Base-by-base conservation (phyloP, 495 filamentous ascomycete species). In the Penicillium pulvis region DNA sequence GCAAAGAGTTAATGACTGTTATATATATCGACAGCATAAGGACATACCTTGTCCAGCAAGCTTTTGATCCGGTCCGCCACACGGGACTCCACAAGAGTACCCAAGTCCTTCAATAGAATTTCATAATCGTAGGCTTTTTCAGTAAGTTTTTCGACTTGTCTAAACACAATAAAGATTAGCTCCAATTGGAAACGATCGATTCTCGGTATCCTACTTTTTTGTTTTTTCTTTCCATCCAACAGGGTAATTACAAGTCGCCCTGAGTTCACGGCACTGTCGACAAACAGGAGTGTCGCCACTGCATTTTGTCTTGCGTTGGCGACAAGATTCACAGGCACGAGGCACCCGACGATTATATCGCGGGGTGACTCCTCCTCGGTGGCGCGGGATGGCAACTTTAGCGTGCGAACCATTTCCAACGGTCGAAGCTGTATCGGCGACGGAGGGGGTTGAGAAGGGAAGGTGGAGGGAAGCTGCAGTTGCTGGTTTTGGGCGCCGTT, bases 311-410 rank as follows among this genome's bases (percentile, higher is more conserved):
- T 87, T 87, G 41, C 88, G 78, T 60, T 87, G 82, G 45, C 88
- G 73, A 72, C 88, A 91, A 10, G 87, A 86, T 81, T 88, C 88
- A 63, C 88, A 91, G 10, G 88, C 88, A 50, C 80, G 70, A 16
- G 75, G 75, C 14, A 82, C 79, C 12, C 79, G 75, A 12, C 71
- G 76, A 55, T 63, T 74, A 59, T 73, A 73, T n/a, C 74, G 74
- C 46, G 68, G 70, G 20, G 69, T 61, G 41, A 62, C 55, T n/a
- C 53, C 58, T 10, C 65, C 53, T 16, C 71, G 71, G 44, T 71
- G 66, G 47, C 79, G 75, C 46, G 80, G 80, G 55, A 83, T 83
- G 0, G 80, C 75, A 23, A 83, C 73, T 58, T 83, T 83, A 3
- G 63, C 66, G 59, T 71, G 67, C 16, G 67, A 41, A 8, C 60